A percentile compares a stretch with the other conserved stretches of the same genome.
These are phyloP conservation scores for Diaporthe velutina DNA, from an alignment of 2,329 filamentous ascomycete genomes.

Conservation along the genomic window DNA sequence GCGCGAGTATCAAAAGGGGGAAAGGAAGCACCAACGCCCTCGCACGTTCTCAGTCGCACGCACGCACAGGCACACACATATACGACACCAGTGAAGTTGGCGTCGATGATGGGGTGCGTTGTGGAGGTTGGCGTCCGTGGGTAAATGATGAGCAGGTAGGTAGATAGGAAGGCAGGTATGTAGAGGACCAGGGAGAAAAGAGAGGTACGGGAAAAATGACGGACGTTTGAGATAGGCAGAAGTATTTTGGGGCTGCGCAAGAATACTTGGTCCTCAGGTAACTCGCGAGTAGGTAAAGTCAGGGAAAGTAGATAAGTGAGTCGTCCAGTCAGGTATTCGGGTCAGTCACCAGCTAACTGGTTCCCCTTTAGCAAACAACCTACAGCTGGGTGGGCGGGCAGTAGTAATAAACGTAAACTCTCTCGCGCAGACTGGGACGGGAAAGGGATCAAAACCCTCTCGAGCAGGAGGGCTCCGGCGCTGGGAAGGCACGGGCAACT, in stretches of 20 bases:
- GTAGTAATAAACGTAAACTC: not conserved
- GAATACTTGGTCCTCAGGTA: not conserved
- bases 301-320: constrained; percentile 1
- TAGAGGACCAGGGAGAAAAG: constrained; percentile 1
- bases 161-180: not conserved
- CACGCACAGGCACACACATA: not conserved
- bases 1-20: constrained; percentile 27
- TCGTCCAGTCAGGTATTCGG: not conserved
- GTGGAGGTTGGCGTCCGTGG: not conserved
- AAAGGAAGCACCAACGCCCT: not conserved
- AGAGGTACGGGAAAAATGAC: not conserved
- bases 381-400: not conserved
- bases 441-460: constrained; percentile 12
- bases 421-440: not conserved
- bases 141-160: not conserved
- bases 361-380: not conserved
- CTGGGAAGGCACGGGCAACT: constrained; percentile 30
- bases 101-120: not conserved
- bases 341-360: not conserved
- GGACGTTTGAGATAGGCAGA: constrained; percentile 11
- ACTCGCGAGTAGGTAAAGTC: not conserved
- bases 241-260: constrained; percentile 3
- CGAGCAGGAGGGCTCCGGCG: not conserved
- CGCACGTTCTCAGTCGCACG: not conserved
- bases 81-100: constrained; percentile 5